Evolutionary conservation across 768 basidiomycete species (phyloP).

Genomic region (Lactarius trivialis): DNA sequence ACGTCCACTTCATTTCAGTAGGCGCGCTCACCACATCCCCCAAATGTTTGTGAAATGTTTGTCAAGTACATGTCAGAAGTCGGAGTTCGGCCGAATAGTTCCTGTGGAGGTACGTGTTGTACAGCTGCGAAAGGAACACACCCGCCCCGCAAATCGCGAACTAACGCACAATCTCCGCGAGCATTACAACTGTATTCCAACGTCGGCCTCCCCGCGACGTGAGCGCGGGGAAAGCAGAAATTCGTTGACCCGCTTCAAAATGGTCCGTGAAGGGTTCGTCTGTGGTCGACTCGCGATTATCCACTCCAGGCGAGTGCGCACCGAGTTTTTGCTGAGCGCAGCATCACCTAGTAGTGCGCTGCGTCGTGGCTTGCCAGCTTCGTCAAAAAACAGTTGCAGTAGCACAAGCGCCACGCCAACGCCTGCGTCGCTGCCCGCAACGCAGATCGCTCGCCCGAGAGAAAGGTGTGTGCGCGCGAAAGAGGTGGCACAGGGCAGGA

Average conservation of each 20-base stretch:
- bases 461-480: conserved; percentile 42
- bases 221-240: conserved; percentile 45
- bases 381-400: conserved; percentile 52
- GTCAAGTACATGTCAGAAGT: background rate
- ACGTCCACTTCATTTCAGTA: background rate
- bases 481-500: conserved; percentile 43
- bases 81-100: background rate
- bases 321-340: conserved; percentile 46
- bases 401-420: conserved; percentile 58
- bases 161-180: background rate
- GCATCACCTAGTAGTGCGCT: background rate
- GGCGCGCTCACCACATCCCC: background rate
- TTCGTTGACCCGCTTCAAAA: conserved; percentile 74
- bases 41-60: background rate
- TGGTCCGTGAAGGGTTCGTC: conserved; percentile 79
- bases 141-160: background rate
- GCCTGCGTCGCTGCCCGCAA: conserved; percentile 53
- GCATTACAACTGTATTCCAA: background rate
- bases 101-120: background rate
- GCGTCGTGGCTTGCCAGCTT: conserved; percentile 34
- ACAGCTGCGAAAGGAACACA: background rate
- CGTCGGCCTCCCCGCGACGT: background rate
- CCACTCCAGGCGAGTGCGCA: conserved; percentile 79
- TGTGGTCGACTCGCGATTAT: conserved; percentile 67
- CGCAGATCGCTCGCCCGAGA: conserved; percentile 40